Evolutionary conservation across 192 early-diverging fungal species (phyloP), one percentile per base, ranked within the genome.

Genomic region (Kappamyces sp.): DNA sequence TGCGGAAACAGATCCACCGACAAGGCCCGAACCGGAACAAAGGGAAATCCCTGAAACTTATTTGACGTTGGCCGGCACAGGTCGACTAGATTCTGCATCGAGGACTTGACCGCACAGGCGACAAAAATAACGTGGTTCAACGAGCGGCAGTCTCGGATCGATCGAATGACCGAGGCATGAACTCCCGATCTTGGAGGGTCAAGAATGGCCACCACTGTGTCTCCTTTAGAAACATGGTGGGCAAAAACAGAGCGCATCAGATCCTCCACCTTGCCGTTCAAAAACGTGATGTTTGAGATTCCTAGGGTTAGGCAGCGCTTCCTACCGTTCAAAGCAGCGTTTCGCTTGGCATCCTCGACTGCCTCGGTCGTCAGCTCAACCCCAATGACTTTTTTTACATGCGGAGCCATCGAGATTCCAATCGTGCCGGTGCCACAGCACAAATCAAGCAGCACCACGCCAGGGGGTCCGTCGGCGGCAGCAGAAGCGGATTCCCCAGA

Each of bases 371-470:
- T 74, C 47, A 89, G 79, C 43, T 91, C 89, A 36, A 90, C 73
- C 12, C 87, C 89, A 69, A 90, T 66, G 9, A 91, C 86, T 37
- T 70, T 66, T 38, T 87, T 79, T n/a, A 87, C 77, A 2, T 66
- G 63, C 46, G 71, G 65, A 2, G 87, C 83, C 81, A 91, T 79
- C 6, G 79, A 78, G 43, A 91, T 75, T 31, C 89, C 89, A 58
- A 91, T 91, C 8, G 89, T 91, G 33, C 89, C 89, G 12, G 87
- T 91, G 8, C 89, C 89, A 73, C 89, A 91, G 66, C 89, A 91
- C 23, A 91, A 64, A 67, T 91, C 87, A 31, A 90, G 67, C 8
- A 84, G 61, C 13, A 84, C 70, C 3, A 68, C 62, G 13, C 67
- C 67, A 6, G 71, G 60, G 40, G 53, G 7, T 41, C 5, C 23